Conservation (phyloP, 108 stramenopile genomes). For the Nitzschia putrida region DNA sequence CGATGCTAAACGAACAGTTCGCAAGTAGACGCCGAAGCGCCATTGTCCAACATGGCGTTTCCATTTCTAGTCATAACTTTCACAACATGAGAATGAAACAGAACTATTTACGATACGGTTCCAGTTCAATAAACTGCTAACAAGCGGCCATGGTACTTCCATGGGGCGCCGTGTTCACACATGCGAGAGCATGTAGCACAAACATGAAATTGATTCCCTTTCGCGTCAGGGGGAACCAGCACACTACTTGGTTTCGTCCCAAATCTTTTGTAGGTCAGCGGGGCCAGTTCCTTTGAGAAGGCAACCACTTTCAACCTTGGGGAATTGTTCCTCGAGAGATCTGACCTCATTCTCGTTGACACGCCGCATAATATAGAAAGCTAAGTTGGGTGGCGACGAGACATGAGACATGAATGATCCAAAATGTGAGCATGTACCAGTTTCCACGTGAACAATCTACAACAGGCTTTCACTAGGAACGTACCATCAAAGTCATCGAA, state of each 20-base stretch:
- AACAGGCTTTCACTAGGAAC: not conserved
- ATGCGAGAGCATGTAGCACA: too few relatives aligned
- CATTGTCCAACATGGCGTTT: too few relatives aligned
- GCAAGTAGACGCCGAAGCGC: too few relatives aligned
- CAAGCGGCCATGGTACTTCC: too few relatives aligned
- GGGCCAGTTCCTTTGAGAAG: conserved; percentile 47
- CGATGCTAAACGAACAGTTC: too few relatives aligned
- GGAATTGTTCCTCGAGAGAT: conserved; percentile 47
- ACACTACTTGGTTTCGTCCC: conserved; percentile 20
- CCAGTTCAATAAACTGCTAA: too few relatives aligned
- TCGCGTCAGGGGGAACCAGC: too few relatives aligned
- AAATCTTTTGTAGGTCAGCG: conserved; percentile 29
- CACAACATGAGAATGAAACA: too few relatives aligned
- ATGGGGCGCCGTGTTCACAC: too few relatives aligned
- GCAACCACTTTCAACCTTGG: conserved; percentile 48
- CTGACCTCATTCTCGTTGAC: conserved; percentile 38
- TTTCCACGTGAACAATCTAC: not conserved
- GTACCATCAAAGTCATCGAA: conserved; percentile 41
- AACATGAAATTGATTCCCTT: too few relatives aligned
- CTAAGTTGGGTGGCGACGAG: not conserved
- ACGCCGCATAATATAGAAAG: conserved; percentile 38
- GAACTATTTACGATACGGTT: too few relatives aligned
- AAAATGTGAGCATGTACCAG: not conserved
- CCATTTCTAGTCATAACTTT: too few relatives aligned
- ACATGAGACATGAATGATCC: not conserved